Base-by-base conservation (phyloP, 1,139 yeast species). In the Lodderomyces pseudojiufengensis region DNA sequence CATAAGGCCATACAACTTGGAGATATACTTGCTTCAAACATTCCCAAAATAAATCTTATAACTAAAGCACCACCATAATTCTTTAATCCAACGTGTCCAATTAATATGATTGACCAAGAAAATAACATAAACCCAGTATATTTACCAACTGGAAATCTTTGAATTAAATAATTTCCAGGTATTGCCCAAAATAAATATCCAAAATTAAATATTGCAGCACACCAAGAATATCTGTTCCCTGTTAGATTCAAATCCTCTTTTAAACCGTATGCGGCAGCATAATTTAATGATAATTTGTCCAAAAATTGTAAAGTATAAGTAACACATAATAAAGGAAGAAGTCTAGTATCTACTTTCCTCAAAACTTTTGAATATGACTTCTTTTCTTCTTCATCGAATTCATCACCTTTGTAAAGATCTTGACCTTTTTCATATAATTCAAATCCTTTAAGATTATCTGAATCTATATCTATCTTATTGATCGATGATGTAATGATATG, bases 171-270 rank as follows among this genome's bases (percentile, higher is more conserved):
- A 40, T 73, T 68, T 13, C 73, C 76, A 24, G 84, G 82, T 40
- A 71, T 60, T 33, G 76, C 76, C 43, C 74, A 76, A 28, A 72
- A 59, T 39, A 73, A 47, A 45, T 71, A 73, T 5, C 78, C 79
- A 41, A 73, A 63, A 45, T 73, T 72, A 52, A 80, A 80, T 23
- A 78, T 69, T 1, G 85, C 78, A n/a, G 80, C 76, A 35, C 76
- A 59, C 74, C 84, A 77, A 18, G 61, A 49, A 39, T 56, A 57
- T 30, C 50, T 44, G 33, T 55, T 49, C 10, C 59, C 58, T 2
- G 24, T 38, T 12, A 58, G 39, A 4, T 46, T 49, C 32, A 57
- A 45, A 37, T 58, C 63, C 20, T 52, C 55, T 31, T 33, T 47
- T 28, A 58, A 45, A 2, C 51, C 40, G 30, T 52, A 56, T 3